Evolutionary conservation across 1,284 basidiomycete genomes (phyloP), one percentile per base, ranked within the genome.

Genomic region (Marasmius tenuissimus): DNA sequence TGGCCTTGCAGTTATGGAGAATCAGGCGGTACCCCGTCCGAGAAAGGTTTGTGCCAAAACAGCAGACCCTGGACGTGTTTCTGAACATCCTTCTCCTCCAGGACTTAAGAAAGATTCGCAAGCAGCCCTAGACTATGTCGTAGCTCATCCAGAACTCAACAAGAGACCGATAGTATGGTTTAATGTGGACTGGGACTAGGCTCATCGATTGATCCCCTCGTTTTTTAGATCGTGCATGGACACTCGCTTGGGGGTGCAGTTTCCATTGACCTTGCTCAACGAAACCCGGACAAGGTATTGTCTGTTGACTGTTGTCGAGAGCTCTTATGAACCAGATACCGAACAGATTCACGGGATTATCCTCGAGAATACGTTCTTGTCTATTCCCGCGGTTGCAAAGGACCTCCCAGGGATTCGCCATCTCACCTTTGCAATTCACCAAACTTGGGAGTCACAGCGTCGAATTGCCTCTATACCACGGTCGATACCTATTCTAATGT

Each of bases 191-290:
- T 53, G 27, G 20, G 7, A 1, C 35, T 9, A 12, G 47, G 20
- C 18, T 3, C 12, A 4, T 57, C 22, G 11, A 55, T 27, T n/a
- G 14, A 20, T n/a, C 40, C 34, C 27, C 35, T 38, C 27, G 27
- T 4, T 22, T 6, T 45, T 9, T 60, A 81, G 79, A 70, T 80
- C 20, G 35, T 79, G 8, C 77, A 71, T 51, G 79, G 78, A 1
- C 74, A 75, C 56, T 79, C 78, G 0, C 68, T 80, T 2, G 79
- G 79, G 11, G 79, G 79, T 1, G 79, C 76, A 10, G 78, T 81
- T 16, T 78, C 79, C 1, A 78, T 80, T 50, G 75, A 79, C 63
- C 73, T 80, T 18, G 71, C 75, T 0, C 73, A 73, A 59, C 70
- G 73, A 16, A 79, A 80, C 66, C 63, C 74, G 4, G 56, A 66